Evolutionary conservation across 257 asterid genomes (phyloP).

Genomic region (Plantago elongata): DNA sequence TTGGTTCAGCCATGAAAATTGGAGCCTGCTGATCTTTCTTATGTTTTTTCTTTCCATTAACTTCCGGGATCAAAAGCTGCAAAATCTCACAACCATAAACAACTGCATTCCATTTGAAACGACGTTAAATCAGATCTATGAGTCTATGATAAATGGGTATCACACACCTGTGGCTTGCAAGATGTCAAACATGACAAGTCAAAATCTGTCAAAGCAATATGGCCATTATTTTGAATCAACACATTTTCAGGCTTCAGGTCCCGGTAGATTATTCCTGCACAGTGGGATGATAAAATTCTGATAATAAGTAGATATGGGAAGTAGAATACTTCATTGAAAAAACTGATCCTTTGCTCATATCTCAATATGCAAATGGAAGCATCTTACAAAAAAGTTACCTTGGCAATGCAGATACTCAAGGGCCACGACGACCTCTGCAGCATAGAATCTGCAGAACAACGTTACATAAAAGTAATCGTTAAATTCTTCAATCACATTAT

Average conservation of each 20-base stretch:
- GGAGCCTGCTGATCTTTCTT: constrained; percentile 64
- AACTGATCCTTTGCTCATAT: background rate
- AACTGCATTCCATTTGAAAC: constrained; percentile 8
- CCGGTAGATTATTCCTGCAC: constrained; percentile 91
- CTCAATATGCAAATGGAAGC: background rate
- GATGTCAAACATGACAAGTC: constrained; percentile 97
- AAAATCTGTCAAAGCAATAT: constrained; percentile 85
- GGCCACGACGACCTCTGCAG: constrained; percentile 88
- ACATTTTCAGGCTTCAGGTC: constrained; percentile 97
- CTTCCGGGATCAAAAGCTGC: constrained; percentile 86
- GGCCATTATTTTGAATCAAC: constrained; percentile 72
- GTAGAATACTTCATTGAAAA: no score
- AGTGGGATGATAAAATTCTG: constrained; percentile 10
- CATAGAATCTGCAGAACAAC: constrained; percentile 60
- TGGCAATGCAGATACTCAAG: constrained; percentile 98
- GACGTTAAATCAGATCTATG: background rate
- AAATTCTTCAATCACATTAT: background rate
- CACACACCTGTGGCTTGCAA: constrained; percentile 85
- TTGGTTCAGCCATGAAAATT: constrained; percentile 89
- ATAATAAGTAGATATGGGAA: background rate
- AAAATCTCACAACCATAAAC: constrained; percentile 17
- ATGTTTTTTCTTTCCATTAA: constrained; percentile 60
- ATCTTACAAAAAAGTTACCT: constrained; percentile 41
- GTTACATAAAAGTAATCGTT: background rate
- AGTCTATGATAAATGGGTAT: constrained; percentile 9